Evolutionary conservation across 768 basidiomycete species (phyloP), one percentile per base, ranked within the genome.

Genomic region (Mrakia blollopis): DNA sequence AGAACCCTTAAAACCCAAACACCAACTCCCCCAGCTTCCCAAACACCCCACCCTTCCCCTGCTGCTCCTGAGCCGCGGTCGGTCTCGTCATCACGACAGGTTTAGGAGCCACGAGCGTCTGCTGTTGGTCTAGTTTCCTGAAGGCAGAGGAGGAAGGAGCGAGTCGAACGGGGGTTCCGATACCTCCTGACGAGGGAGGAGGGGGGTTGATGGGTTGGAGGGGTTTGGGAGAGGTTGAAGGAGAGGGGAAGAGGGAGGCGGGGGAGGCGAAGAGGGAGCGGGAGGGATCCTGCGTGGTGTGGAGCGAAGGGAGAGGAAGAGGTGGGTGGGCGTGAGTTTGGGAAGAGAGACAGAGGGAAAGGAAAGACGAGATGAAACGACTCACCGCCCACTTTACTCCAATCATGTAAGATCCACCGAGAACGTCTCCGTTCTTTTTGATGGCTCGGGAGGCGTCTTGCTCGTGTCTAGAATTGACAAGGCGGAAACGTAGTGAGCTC

Each of bases 371-470:
- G n/a, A 23, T 41, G 44, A 18, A 74, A 11, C 21, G 32, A 88
- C 91, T 78, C 82, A 93, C 92, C 37, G 91, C 91, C 90, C 90
- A 92, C 83, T 93, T 93, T 60, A 88, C 89, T 18, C 93, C 93
- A 50, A 94, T 85, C 92, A 94, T 94, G 86, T 88, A 92, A 68
- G 86, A 87, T 6, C 80, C 81, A 50, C 81, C 78, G 30, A 94
- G 81, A 2, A 94, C 84, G 70, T 94, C 92, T 3, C 93, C 93
- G 79, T 90, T 94, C 84, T 91, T 91, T 70, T 91, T 85, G 23
- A 93, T 88, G 2, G 92, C 92, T 16, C 93, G 86, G 79, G 91
- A 83, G 0, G 92, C 93, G 76, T 93, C 91, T 32, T 88, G 89
- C 41, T 78, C 77, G 18, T 35, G 25, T 30, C 63, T 76, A 54